These are phyloP conservation scores for Phytophthora pseudosyringae DNA, from an alignment of 352 stramenopile species.

Conservation along the genomic window DNA sequence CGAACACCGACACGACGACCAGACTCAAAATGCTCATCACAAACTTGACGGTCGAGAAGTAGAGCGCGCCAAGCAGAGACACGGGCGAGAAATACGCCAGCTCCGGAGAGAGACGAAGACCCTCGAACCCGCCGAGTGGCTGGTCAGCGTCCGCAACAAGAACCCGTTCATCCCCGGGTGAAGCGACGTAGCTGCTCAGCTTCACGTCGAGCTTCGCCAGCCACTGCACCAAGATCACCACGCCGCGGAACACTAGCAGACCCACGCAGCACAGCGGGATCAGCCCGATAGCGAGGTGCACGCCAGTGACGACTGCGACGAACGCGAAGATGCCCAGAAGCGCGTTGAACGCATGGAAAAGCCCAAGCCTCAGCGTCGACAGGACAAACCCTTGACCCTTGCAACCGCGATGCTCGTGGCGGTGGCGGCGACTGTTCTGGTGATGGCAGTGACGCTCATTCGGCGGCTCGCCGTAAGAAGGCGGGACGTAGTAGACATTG, in stretches of 20 bases:
- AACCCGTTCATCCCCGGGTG: conserved; percentile 47
- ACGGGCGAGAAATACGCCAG: conserved; percentile 64
- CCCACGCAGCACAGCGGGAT: conserved; percentile 73
- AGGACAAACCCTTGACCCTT: conserved; percentile 34
- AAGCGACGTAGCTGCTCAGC: conserved; percentile 68
- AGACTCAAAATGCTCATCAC: conserved; percentile 53
- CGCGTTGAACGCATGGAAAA: conserved; percentile 71
- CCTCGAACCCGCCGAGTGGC: conserved; percentile 41
- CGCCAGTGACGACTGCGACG: conserved; percentile 47
- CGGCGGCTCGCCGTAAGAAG: conserved; percentile 24
- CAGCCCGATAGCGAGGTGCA: conserved; percentile 46
- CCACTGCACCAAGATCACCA: conserved; percentile 53
- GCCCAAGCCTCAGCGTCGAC: conserved; percentile 52
- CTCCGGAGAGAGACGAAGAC: conserved; percentile 52
- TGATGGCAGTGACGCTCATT: conserved; percentile 31
- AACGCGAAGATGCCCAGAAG: conserved; percentile 63
- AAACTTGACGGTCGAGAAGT: conserved; percentile 76
- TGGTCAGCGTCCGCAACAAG: conserved; percentile 49
- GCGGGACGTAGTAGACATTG: conserved; percentile 43
- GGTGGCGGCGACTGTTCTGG: conserved; percentile 18
- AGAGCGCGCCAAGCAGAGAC: conserved; percentile 62
- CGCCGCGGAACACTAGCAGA: conserved; percentile 59
- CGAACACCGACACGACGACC: conserved; percentile 40
- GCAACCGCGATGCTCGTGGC: conserved; percentile 9
- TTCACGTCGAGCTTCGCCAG: conserved; percentile 66